Base-by-base conservation (phyloP, 192 early-diverging fungal species). In the Gonapodya sp. region DNA sequence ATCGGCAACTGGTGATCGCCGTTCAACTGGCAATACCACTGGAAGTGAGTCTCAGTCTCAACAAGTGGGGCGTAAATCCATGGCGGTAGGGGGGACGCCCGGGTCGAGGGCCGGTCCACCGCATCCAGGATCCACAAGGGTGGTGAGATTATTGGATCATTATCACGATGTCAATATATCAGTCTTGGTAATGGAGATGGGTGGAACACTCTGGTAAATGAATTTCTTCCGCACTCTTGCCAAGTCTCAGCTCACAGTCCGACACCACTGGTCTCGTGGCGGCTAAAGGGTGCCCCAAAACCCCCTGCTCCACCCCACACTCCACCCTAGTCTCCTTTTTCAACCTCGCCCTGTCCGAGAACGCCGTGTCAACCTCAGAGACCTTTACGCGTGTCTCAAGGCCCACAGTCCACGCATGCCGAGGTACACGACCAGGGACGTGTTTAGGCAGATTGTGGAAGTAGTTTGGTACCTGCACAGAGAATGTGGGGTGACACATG, bases 141-240 rank as follows among this genome's bases (percentile, higher is more conserved):
- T 77, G 75, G 75, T 77, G 30, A 2, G 34, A 33, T 33, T 77
- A 33, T 31, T 77, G 8, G 75, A 77, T 33, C 75, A 77, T 33
- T 77, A 31, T 77, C 30, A 34, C 8, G 75, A 77, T 33, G 75
- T 32, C 75, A 32, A 34, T 34, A 34, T 77, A 34, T 32, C 30
- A 8, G 34, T 77, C 8, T 33, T 77, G 8, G 75, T 77, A 16
- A 77, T 77, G 75, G 75, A 77, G 75, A 18, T 77, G 30, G 75
- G 75, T 2, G 75, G 75, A 2, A 77, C 75, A 31, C 75, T 34
- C 34, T 77, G 75, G 75, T 77, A 33, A 64, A 64, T 64, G 8
- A 16, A 64, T 24, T 64, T 64, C 24, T 16, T 16, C 46, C 24
- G 24, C 46, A 8, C 46, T 24, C 24, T 8, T 24, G 46, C 8